Evolutionary conservation across 2,329 filamentous ascomycete species (phyloP).

Genomic region (Cladophialophora immunda): DNA sequence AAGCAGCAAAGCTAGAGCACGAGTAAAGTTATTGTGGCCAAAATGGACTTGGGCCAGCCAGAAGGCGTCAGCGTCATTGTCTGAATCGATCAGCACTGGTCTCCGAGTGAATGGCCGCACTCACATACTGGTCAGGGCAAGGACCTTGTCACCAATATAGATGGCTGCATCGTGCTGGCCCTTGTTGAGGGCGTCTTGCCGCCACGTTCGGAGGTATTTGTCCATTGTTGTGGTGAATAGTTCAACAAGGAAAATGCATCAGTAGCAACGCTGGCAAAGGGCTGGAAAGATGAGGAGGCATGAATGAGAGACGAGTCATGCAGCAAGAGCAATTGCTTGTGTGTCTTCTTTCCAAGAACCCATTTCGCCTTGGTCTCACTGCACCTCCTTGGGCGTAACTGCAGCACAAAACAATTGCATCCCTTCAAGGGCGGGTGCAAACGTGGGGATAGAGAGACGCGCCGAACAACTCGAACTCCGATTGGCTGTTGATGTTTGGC

Average conservation of each 20-base stretch:
- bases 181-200: constrained; percentile 93
- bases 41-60: constrained; percentile 99
- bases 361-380: neutral
- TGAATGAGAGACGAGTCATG: neutral
- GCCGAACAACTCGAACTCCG: constrained; percentile 5
- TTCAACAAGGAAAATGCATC: constrained; percentile 9
- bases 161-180: constrained; percentile 97
- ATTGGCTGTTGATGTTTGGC: constrained; percentile 17
- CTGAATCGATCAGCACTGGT: constrained; percentile 56
- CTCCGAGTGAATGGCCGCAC: constrained; percentile 18
- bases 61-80: constrained; percentile 92
- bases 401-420: constrained; percentile 5
- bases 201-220: constrained; percentile 90
- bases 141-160: constrained; percentile 95
- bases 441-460: constrained; percentile 29
- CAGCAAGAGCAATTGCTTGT: neutral
- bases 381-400: constrained; percentile 3
- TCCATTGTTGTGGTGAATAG: constrained; percentile 69
- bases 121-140: constrained; percentile 85
- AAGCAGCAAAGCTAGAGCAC: constrained; percentile 84
- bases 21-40: constrained; percentile 90
- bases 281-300: neutral
- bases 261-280: neutral
- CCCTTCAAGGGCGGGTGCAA: neutral
- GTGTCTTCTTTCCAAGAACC: constrained; percentile 10